Evolutionary conservation across 2,329 filamentous ascomycete genomes (phyloP), one percentile per base, ranked within the genome.

Genomic region (Xylaria sp.): DNA sequence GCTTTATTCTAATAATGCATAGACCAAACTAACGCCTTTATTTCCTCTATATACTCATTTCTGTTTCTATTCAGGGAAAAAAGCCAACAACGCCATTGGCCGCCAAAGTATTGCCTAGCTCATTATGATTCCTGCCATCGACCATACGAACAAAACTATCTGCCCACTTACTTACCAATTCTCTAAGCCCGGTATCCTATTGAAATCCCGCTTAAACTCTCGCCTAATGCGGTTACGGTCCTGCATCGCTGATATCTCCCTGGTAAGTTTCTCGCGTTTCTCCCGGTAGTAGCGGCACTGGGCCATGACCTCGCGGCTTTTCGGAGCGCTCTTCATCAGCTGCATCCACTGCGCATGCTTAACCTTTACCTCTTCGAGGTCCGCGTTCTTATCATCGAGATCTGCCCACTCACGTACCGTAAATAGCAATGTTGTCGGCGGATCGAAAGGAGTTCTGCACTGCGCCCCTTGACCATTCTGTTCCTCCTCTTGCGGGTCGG

Each of bases 151-250:
- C n/a, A n/a, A 34, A 3, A 4, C 11, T 7, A 13, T 13, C 11
- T 34, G 16, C 37, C n/a, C 46, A 52, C 22, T 16, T 44, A 17
- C 26, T 48, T 18, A 57, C 51, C 51, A 57, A 39, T 50, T 50
- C 9, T 18, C 7, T 3, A 55, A 4, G 7, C 52, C 52, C 2
- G 22, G 9, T 2, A 45, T 19, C 16, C 51, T 2, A 18, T 57
- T 60, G 1, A 48, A 52, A n/a, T 56, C 50, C 24, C 19, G n/a
- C 18, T 56, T 19, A 17, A 56, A 56, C 17, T 52, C 38, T 17
- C 52, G 48, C 4, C 59, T 52, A 17, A 59, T 49, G 18, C 41
- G 21, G 17, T 50, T 52, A 1, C 40, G 40, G 8, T 39, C 21
- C 9, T n/a, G 40, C 0, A 61, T 52, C 18, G 40, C 9, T 2